Evolutionary conservation across 202 grass and related monocot genomes (phyloP).

Genomic region (Elaeis oleifera): DNA sequence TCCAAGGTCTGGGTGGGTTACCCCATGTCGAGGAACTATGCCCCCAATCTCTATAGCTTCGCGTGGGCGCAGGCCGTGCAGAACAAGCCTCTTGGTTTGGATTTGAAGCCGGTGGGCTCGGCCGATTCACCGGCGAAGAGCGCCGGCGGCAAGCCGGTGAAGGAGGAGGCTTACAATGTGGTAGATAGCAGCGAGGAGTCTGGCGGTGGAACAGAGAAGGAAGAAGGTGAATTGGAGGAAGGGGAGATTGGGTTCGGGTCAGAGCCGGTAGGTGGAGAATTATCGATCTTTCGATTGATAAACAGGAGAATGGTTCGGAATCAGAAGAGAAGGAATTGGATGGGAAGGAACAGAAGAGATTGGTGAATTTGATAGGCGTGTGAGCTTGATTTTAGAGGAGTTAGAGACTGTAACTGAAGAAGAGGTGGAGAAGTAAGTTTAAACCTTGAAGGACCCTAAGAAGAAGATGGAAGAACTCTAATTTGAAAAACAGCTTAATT

Average conservation of each 20-base stretch:
- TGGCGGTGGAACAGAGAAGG: conserved; percentile 17
- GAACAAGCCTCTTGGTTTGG: conserved; percentile 62
- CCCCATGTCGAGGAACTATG: conserved; percentile 62
- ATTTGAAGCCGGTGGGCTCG: conserved; percentile 21
- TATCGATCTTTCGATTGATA: conserved; percentile 25
- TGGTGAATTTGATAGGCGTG: conserved; percentile 62
- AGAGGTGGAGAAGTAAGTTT: conserved; percentile 76
- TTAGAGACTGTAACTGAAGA: conserved; percentile 86
- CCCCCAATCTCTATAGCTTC: conserved; percentile 61
- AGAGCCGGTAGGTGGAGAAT: not conserved
- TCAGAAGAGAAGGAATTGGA: conserved; percentile 5
- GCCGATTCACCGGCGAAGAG: not conserved
- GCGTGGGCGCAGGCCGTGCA: conserved; percentile 92
- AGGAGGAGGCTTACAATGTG: conserved; percentile 36
- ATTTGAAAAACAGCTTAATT: not conserved
- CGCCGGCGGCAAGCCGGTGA: conserved; percentile 24
- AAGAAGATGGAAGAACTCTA: not conserved
- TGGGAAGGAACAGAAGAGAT: conserved; percentile 22
- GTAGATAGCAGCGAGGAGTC: conserved; percentile 38
- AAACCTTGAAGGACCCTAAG: not conserved
- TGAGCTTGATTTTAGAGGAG: conserved; percentile 76
- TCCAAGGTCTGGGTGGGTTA: conserved; percentile 69
- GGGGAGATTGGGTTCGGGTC: not conserved
- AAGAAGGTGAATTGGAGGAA: conserved; percentile 14
- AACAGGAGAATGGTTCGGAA: conserved; percentile 26